Conservation (phyloP, 1,139 yeast genomes). For the Yamadazyma triangularis region DNA sequence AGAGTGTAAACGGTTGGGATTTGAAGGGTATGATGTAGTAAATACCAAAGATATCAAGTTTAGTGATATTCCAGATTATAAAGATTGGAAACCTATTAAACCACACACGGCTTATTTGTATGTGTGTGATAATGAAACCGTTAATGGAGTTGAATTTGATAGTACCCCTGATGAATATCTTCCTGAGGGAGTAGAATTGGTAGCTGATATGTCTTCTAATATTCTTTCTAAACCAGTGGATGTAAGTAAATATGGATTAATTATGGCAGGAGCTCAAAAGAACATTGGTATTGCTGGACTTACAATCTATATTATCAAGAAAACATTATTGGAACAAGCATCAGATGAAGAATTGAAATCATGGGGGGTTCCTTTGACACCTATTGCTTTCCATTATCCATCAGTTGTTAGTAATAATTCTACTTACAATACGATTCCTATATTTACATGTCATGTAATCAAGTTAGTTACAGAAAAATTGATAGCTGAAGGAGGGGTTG, state of each 20-base stretch:
- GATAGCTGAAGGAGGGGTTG: constrained; percentile 53
- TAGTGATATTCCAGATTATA: constrained; percentile 63
- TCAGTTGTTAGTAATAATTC: constrained; percentile 85
- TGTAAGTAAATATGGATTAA: constrained; percentile 77
- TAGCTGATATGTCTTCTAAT: constrained; percentile 93
- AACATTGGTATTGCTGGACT: constrained; percentile 96
- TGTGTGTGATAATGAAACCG: constrained; percentile 95
- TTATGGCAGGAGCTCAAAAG: constrained; percentile 96
- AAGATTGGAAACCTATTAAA: constrained; percentile 52
- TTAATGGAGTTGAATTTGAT: constrained; percentile 85
- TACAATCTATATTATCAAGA: constrained; percentile 84
- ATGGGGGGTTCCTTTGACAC: constrained; percentile 68
- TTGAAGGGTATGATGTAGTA: constrained; percentile 65
- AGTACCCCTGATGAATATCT: constrained; percentile 49
- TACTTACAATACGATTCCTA: constrained; percentile 92
- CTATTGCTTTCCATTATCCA: constrained; percentile 86
- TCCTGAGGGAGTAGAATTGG: constrained; percentile 70
- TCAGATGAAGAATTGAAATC: constrained; percentile 56
- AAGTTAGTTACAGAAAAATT: constrained; percentile 70
- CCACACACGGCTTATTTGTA: constrained; percentile 76
- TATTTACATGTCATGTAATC: constrained; percentile 82
- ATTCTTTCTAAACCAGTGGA: constrained; percentile 79
- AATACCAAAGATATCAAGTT: constrained; percentile 64
- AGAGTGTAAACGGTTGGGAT: constrained; percentile 83
- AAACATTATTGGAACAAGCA: constrained; percentile 65